Evolutionary conservation across 2,329 filamentous ascomycete genomes (phyloP), one percentile per base, ranked within the genome.

Genomic region (Pleurostoma richardsiae): DNA sequence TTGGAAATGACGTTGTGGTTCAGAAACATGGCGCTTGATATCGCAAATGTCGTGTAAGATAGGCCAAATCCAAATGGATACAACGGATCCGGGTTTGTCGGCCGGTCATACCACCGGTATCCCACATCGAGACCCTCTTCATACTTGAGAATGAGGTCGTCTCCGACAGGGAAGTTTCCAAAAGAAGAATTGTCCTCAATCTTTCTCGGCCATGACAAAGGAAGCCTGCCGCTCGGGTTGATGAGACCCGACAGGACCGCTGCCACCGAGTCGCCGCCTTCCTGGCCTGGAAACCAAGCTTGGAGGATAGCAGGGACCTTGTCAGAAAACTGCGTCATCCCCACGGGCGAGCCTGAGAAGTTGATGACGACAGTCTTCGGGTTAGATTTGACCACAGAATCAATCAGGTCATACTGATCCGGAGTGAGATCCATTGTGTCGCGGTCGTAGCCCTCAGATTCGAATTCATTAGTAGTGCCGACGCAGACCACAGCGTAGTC

Each of bases 21-120:
- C 19, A 19, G 19, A 19, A 19, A 19, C 19, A 19, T 19, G 19
- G 19, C 19, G 19, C 70, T 61, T 1, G 62, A 69, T 45, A 65
- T 63, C 7, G 62, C 55, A 61, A 92, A 92, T 0, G 70, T 80
- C 0, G 87, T 90, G 65, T 91, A 92, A 10, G 84, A 87, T 2
- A 94, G 72, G 2, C 88, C 88, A 58, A 90, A 83, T 11, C 88
- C 88, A 60, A 94, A 94, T 48, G 85, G 77, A 65, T 90, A 92
- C 29, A 86, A 75, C 0, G 84, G 79, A 1, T 75, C 71, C 19
- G 19, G 19, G 4, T 80, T 73, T 31, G 82, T 73, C 11, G 77
- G 74, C 57, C 79, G 83, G 59, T 94, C 88, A 63, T 89, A 92
- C 70, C 83, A 89, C 28, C 87, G 76, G 67, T 94, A 94, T 4